Conservation (phyloP, 768 basidiomycete species). For the Rhodotorula toruloides region DNA sequence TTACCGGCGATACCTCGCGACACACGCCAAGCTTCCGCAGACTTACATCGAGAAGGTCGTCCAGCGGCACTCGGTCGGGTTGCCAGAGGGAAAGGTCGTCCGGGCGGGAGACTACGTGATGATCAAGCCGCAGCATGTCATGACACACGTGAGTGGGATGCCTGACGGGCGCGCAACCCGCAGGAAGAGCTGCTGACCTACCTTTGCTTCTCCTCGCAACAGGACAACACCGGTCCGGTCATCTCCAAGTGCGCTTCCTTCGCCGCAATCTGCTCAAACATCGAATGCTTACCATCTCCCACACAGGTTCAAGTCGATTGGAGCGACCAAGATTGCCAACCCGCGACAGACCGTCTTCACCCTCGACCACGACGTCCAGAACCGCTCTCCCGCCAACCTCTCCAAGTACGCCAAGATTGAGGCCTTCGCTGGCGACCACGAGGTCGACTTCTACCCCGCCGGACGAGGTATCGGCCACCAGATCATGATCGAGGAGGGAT, state of each 20-base stretch:
- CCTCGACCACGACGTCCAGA: slow-evolving; percentile 97
- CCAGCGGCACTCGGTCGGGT: slow-evolving; percentile 89
- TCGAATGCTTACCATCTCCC: slow-evolving; percentile 1
- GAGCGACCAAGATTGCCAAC: slow-evolving; percentile 74
- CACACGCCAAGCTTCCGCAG: slow-evolving; percentile 50
- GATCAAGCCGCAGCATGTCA: slow-evolving; percentile 96
- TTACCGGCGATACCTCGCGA: slow-evolving; percentile 30
- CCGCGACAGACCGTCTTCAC: slow-evolving; percentile 87
- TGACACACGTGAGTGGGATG: slow-evolving; percentile 73
- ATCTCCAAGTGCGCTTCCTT: slow-evolving; percentile 74
- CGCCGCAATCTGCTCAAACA: slow-evolving; percentile 14
- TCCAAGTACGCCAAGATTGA: slow-evolving; percentile 89
- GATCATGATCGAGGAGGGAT: slow-evolving; percentile 94
- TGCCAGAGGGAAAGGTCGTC: slow-evolving; percentile 70
- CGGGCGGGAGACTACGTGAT: slow-evolving; percentile 98
- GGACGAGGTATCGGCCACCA: slow-evolving; percentile 98
- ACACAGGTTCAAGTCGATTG: slow-evolving; percentile 87
- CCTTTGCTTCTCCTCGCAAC: slow-evolving; percentile 8
- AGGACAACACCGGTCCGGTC: slow-evolving; percentile 94
- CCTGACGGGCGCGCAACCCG: too few species aligned
- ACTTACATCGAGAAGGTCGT: slow-evolving; percentile 96
- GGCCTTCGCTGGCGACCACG: slow-evolving; percentile 74
- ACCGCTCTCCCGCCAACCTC: slow-evolving; percentile 79
- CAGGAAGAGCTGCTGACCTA: background rate
- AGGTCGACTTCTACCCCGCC: slow-evolving; percentile 92